phyloP scores from a whole-genome alignment of 176 grass and related monocot species.

The Elymus sibiricus region DNA sequence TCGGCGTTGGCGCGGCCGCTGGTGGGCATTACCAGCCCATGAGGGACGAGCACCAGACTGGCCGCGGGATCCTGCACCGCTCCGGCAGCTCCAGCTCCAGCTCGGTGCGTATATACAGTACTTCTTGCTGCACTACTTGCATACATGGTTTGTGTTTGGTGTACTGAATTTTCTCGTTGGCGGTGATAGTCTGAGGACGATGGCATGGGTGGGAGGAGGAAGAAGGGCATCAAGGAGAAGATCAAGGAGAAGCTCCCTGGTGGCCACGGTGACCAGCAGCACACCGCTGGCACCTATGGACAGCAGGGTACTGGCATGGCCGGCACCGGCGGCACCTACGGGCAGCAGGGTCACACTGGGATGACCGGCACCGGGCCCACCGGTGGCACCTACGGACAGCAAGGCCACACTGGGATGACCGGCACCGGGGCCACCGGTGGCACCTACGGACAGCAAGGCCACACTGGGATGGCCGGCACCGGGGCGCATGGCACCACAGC shows the following conservation, averaged over 20 bases:
- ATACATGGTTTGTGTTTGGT: neutral
- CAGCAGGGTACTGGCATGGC: neutral
- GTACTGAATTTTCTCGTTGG: neutral
- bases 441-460: neutral
- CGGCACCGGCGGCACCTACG: neutral
- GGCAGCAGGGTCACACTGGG: neutral
- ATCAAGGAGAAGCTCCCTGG: conserved; percentile 11
- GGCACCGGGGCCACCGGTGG: neutral
- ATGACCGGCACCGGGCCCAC: neutral
- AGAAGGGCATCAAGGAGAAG: conserved; percentile 14
- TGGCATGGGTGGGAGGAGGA: conserved; percentile 5
- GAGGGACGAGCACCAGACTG: neutral
- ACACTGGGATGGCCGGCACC: neutral
- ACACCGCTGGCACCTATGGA: neutral
- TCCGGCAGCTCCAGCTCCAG: conserved; percentile 12
- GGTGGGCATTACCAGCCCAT: neutral
- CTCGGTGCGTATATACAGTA: neutral
- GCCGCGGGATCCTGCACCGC: conserved; percentile 7
- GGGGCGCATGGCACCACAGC: neutral
- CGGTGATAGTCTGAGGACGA: neutral
- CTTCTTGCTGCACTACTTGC: neutral
- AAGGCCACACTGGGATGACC: neutral
- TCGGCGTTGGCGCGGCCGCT: neutral
- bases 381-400: neutral
- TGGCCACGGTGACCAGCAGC: neutral